A percentile compares a stretch with the other conserved stretches of the same genome.
phyloP scores from a whole-genome alignment of 305 asterid species.

The Lippia alba region DNA sequence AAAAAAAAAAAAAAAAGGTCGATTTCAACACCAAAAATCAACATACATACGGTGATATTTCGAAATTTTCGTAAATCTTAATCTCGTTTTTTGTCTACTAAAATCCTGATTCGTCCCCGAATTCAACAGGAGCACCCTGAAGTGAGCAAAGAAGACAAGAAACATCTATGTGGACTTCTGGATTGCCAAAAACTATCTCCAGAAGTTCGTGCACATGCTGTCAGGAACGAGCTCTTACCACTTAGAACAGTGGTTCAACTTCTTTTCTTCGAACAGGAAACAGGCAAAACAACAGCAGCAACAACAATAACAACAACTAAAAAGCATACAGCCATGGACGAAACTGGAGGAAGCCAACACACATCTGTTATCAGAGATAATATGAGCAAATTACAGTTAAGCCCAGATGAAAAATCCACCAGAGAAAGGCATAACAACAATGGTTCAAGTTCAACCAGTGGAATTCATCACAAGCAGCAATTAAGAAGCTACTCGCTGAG shows the following conservation, averaged over 20 bases:
- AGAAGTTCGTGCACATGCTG: conserved; percentile 54
- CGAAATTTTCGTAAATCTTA: too few relatives aligned
- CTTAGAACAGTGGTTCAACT: conserved; percentile 68
- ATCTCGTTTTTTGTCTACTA: too few relatives aligned
- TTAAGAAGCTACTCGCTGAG: conserved; percentile 34
- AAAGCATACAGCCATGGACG: conserved; percentile 32
- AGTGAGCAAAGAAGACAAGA: conserved; percentile 56
- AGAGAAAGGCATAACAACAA: conserved; percentile 25
- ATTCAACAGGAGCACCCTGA: conserved; percentile 51
- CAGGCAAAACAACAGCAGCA: conserved; percentile 28
- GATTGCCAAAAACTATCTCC: conserved; percentile 64
- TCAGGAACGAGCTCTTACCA: conserved; percentile 59
- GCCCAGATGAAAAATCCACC: conserved; percentile 33
- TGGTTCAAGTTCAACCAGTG: conserved; percentile 24
- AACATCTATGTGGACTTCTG: conserved; percentile 50
- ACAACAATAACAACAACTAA: conserved; percentile 4
- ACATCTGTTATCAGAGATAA: conserved; percentile 30
- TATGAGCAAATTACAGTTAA: conserved; percentile 33
- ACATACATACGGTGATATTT: too few relatives aligned
- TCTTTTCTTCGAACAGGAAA: conserved; percentile 69
- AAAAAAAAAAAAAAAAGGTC: too few relatives aligned
- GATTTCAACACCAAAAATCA: too few relatives aligned
- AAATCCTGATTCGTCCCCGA: too few relatives aligned
- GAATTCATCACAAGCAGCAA: conserved; percentile 31
- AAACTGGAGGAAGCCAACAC: conserved; percentile 23